These are phyloP conservation scores for Pulveroboletus frians DNA, from an alignment of 768 basidiomycete species.

Conservation along the genomic window DNA sequence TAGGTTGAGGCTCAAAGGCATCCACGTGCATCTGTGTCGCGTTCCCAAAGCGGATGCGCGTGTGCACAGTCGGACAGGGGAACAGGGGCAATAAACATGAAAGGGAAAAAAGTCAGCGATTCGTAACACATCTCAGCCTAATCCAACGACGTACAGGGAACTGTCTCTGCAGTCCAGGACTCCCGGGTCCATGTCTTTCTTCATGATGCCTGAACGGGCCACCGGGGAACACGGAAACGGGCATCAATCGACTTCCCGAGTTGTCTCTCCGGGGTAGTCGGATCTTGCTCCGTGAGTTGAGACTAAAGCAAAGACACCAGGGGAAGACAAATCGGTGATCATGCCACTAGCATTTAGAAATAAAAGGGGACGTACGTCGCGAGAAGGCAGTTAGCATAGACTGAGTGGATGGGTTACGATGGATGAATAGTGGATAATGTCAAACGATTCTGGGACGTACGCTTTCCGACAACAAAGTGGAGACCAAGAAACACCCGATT, in stretches of 20 bases:
- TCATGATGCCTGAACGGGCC: not conserved
- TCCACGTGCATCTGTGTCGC: slow-evolving; percentile 4
- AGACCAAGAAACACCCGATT: slow-evolving; percentile 23
- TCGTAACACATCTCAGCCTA: not conserved
- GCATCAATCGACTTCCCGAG: not conserved
- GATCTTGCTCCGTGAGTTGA: slow-evolving; percentile 19
- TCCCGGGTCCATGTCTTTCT: not conserved
- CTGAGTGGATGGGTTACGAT: not conserved
- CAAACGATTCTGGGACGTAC: slow-evolving; percentile 5
- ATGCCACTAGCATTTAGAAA: too few relatives aligned
- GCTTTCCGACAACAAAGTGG: slow-evolving; percentile 21
- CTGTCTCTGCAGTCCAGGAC: not conserved
- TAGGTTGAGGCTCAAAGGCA: not conserved
- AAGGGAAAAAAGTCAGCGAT: not conserved
- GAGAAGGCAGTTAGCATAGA: slow-evolving; percentile 23
- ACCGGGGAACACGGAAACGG: slow-evolving; percentile 2
- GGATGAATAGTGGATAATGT: not conserved
- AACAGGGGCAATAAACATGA: not conserved
- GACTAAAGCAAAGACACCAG: slow-evolving; percentile 4
- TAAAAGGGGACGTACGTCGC: slow-evolving; percentile 18
- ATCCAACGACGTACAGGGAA: slow-evolving; percentile 2
- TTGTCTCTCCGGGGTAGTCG: not conserved
- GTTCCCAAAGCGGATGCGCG: not conserved
- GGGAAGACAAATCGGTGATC: not conserved
- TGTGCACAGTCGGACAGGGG: too few relatives aligned